Base-by-base conservation (phyloP, 805 yeast species). In the Candida pseudoglaebosa region DNA sequence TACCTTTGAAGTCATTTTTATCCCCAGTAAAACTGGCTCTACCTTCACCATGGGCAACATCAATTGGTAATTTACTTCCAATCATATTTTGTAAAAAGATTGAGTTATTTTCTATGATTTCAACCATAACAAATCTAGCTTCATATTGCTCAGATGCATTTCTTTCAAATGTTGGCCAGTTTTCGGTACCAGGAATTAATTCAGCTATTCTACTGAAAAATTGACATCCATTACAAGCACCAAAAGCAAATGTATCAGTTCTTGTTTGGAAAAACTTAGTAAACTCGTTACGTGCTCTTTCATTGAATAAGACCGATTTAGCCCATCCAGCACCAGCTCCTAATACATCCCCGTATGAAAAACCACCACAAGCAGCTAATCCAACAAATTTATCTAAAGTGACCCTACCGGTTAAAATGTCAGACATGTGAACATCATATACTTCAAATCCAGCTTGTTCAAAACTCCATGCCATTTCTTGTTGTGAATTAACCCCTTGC, bases 311-410 rank as follows among this genome's bases (percentile, higher is more conserved):
- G 7, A 93, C 95, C 13, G 97, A 87, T 57, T 88, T 89, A 42
- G 99, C 99, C 99, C 99, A 93, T 42, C 99, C 99, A 38, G 91
- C 84, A 59, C 96, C 99, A 24, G 99, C 99, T 50, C 99, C 99
- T 43, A 93, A 72, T 35, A 93, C 99, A 65, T 93, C 99, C 73
- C 99, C 99, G 57, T 90, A 93, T 1, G 97, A 88, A 73, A 93
- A 93, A 12, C 99, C 99, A 65, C 99, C 99, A 68, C 99, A 95
- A 3, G 98, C 98, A 31, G 97, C 98, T 34, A 93, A 53, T 45
- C 99, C 99, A 36, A 82, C 87, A 62, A 93, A 93, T 32, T 78
- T 83, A 54, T 79, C 82, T 47, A 93, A 72, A 14, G 80, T 61
- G 24, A 84, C 84, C 52, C 70, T 74, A 32, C 95, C 95, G 28